A percentile compares a stretch with the other conserved stretches of the same genome.
These are phyloP conservation scores for Wickerhamiella domercqiae DNA, from an alignment of 805 yeast species.

Conservation along the genomic window DNA sequence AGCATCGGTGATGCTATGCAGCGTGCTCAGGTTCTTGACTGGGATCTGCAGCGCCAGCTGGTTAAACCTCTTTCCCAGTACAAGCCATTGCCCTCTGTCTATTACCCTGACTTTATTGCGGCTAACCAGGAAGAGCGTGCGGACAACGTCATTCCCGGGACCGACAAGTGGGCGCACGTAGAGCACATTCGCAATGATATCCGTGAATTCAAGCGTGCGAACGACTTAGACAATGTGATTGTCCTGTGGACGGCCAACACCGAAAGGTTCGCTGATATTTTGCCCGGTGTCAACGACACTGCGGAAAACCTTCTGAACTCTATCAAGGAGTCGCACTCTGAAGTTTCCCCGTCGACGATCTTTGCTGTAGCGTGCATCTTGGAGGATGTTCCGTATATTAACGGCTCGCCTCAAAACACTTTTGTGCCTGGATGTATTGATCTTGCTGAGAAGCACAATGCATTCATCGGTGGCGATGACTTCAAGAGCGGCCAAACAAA, in stretches of 20 bases:
- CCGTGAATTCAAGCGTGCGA: conserved; percentile 52
- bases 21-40: conserved; percentile 77
- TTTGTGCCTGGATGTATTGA: conserved; percentile 91
- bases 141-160: conserved; percentile 60
- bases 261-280: conserved; percentile 72
- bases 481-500: conserved; percentile 95
- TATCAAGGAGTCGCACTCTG: conserved; percentile 64
- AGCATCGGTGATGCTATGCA: conserved; percentile 64
- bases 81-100: conserved; percentile 68
- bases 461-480: conserved; percentile 92
- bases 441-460: conserved; percentile 60
- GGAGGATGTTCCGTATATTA: conserved; percentile 79
- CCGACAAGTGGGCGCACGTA: conserved; percentile 78
- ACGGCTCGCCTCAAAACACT: conserved; percentile 95
- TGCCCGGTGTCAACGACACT: conserved; percentile 74
- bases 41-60: conserved; percentile 65
- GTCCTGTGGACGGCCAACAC: conserved; percentile 97
- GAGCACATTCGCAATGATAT: conserved; percentile 76
- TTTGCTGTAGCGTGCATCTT: conserved; percentile 88
- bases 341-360: conserved; percentile 82
- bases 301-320: conserved; percentile 61
- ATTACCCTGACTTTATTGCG: conserved; percentile 94
- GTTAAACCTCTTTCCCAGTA: conserved; percentile 43
- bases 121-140: conserved; percentile 89
- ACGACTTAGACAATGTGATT: conserved; percentile 70